Conservation (phyloP, 139 green algal genomes). For the Diplosphaera chodatii region DNA sequence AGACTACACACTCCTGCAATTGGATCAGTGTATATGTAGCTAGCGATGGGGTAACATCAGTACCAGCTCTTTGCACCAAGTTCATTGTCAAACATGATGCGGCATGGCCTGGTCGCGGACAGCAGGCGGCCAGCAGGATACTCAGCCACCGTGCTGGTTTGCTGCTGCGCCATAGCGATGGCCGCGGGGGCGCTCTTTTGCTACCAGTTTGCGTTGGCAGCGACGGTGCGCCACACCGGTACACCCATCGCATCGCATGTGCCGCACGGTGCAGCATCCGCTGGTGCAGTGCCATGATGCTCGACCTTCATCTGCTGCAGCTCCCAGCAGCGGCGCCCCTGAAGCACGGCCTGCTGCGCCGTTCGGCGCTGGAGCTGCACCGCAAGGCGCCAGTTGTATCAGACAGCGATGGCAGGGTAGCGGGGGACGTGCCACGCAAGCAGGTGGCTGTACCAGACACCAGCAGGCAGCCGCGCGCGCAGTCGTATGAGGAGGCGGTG, state of each 20-base stretch:
- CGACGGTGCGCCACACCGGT: background rate
- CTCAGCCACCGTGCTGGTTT: background rate
- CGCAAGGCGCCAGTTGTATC: too few relatives aligned
- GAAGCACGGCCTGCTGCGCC: background rate
- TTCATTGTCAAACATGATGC: too few relatives aligned
- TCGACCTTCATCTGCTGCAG: background rate
- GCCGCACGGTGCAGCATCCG: too few relatives aligned
- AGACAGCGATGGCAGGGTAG: too few relatives aligned
- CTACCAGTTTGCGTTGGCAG: background rate
- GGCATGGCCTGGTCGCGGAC: background rate
- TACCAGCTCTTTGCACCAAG: too few relatives aligned
- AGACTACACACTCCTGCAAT: too few relatives aligned
- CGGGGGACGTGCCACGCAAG: too few relatives aligned
- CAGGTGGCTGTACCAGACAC: too few relatives aligned
- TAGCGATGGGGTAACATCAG: too few relatives aligned
- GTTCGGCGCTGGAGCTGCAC: background rate
- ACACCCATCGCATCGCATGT: too few relatives aligned
- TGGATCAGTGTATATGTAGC: too few relatives aligned
- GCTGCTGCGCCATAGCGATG: background rate
- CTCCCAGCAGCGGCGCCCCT: background rate
- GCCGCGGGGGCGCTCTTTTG: background rate
- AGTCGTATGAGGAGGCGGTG: conserved; percentile 6
- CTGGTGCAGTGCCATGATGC: background rate
- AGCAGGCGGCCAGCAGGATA: background rate
- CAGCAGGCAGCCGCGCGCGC: background rate